Evolutionary conservation across 768 basidiomycete species (phyloP), one percentile per base, ranked within the genome.

Genomic region (Leucosporidium yakuticum): DNA sequence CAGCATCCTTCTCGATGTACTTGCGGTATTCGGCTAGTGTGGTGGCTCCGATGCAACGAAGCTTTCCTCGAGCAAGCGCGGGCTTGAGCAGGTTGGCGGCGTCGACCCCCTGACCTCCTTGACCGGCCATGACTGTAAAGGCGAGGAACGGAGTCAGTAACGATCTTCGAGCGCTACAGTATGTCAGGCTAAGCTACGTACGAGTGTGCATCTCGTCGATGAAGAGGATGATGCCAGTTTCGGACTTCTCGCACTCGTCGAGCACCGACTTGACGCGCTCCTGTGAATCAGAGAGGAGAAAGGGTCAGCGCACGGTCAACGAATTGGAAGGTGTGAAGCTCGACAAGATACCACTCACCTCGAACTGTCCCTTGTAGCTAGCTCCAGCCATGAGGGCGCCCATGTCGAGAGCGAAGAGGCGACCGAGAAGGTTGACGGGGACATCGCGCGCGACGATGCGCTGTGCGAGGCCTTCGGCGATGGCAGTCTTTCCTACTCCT

Each of bases 401-500:
- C 88, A 96, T 90, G 77, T 96, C 94, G 39, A 98, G 83, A 9
- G 91, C 88, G 77, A 84, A 92, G 19, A 94, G 82, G 14, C 89
- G 85, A 4, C 85, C 84, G 59, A 91, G 82, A 34, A 94, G 78
- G 58, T 82, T 84, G 21, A 83, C 84, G 27, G 91, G 91, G 11
- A 93, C 91, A 79, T 97, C 94, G 59, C 92, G 86, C 74, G 93
- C 91, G 74, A 96, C 86, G 69, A 98, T 95, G 56, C 95, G 86
- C 77, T 95, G 94, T 0, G 95, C 94, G 9, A 99, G 86, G 50
- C 92, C 93, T 82, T 99, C 95, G 9, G 87, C 91, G 62, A 97
- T 90, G 29, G 91, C 86, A 0, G 94, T 96, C 81, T 99, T 99
- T 6, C 95, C 95, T 29, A 95, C 92, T 78, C 95, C 81, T 89